Evolutionary conservation across 345 rosid genomes (phyloP), one percentile per base, ranked within the genome.

Genomic region (Salix koriyanagi): DNA sequence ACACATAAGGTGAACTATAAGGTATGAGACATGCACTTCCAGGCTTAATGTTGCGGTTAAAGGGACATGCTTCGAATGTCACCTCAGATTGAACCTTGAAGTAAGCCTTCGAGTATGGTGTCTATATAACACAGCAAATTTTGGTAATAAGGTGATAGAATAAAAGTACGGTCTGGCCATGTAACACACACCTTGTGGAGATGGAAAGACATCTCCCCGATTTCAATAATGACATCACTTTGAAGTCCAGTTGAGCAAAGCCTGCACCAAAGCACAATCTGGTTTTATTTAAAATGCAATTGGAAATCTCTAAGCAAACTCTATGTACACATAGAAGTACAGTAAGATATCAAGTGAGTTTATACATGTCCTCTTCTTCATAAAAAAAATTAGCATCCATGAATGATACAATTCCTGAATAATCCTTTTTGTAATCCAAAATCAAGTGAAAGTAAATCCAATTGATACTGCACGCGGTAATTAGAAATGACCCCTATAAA

Each of bases 141-240:
- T 32, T 41, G 61, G 15, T 11, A 36, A 60, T 56, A 5, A 18
- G 41, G 42, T 69, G 30, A 11, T 7, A 19, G 21, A 34, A 36
- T 10, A 14, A 54, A 64, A 23, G 16, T 18, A 14, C 69, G 12
- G 26, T 41, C 58, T 39, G 67, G 67, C 50, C 32, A 25, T 69
- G 68, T 23, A 46, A 28, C 11, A 64, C 77, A 50, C 65, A 92
- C 97, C 97, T 91, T 95, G 76, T 95, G 99, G 26, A 95, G 90
- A 84, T 89, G 92, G 82, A 95, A 95, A 65, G 87, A 87, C 73
- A 81, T 85, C 16, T 91, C 93, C 37, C 85, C 90, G 15, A 93
- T 90, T 83, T 95, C 93, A 78, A 95, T 81, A 41, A 83, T 71
- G 69, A 90, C 84, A 80, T 95, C 99, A 5, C 97, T 89, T 48